Conservation (phyloP, 176 grass and related monocot genomes). For the Paspalum vaginatum region DNA sequence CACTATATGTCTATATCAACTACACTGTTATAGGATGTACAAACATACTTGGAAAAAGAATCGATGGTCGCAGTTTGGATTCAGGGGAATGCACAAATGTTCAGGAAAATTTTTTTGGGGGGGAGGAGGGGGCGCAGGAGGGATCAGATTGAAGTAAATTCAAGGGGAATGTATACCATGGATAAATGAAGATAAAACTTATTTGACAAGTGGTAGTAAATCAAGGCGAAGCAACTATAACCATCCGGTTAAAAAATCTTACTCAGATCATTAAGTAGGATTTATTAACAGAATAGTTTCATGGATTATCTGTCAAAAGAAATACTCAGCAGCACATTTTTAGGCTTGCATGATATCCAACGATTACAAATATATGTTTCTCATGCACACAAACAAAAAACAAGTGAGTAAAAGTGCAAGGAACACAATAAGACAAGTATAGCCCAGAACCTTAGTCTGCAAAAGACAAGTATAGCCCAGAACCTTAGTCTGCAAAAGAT, state of each 20-base stretch:
- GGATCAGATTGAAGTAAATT: neutral
- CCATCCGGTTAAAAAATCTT: constrained; percentile 3
- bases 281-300: neutral
- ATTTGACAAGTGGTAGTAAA: neutral
- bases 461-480: constrained; percentile 29
- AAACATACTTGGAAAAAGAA: neutral
- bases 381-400: neutral
- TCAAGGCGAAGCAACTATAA: neutral
- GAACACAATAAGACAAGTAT: neutral
- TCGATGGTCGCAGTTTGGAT: neutral
- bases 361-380: neutral
- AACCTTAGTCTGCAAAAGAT: constrained; percentile 68
- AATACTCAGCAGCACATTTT: constrained; percentile 3
- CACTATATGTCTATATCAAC: neutral
- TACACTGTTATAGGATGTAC: neutral
- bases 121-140: neutral
- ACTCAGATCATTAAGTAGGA: neutral
- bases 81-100: neutral
- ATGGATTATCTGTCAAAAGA: constrained; percentile 4
- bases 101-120: neutral
- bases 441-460: constrained; percentile 52
- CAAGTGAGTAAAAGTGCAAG: neutral
- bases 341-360: neutral
- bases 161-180: neutral
- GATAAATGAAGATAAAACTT: neutral